A percentile compares a stretch with the other conserved stretches of the same genome.
Conservation (phyloP, 1,284 basidiomycete species). For the Ustilago nuda region DNA sequence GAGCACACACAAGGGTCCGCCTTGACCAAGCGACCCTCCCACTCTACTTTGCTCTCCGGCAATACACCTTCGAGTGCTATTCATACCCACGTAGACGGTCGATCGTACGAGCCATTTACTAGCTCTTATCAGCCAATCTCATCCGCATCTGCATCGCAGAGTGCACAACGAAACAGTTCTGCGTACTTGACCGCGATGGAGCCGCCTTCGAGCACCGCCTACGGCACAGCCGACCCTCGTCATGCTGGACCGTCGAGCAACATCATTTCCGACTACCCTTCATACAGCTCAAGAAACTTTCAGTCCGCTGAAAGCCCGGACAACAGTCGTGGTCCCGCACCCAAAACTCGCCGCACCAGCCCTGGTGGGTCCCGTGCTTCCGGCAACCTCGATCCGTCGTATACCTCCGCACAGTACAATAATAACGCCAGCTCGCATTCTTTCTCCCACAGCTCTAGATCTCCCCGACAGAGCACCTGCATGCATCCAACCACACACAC, state of each 20-base stretch:
- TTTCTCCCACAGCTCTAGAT: slow-evolving; percentile 6
- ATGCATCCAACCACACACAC: neutral
- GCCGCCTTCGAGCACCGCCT: slow-evolving; percentile 12
- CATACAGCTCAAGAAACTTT: slow-evolving; percentile 6
- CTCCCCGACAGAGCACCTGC: neutral
- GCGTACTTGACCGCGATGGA: slow-evolving; percentile 18
- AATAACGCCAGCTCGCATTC: slow-evolving; percentile 6
- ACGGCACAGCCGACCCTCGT: slow-evolving; percentile 10
- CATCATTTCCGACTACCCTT: neutral
- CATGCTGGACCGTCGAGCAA: slow-evolving; percentile 17
- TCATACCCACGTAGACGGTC: slow-evolving; percentile 1
- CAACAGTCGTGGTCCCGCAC: slow-evolving; percentile 29
- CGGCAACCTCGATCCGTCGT: slow-evolving; percentile 19
- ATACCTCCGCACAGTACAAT: slow-evolving; percentile 1
- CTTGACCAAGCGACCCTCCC: slow-evolving; percentile 19
- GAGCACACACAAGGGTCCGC: slow-evolving; percentile 6
- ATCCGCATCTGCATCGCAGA: neutral
- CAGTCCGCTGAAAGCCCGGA: slow-evolving; percentile 36
- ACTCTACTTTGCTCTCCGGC: neutral
- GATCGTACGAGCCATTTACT: neutral
- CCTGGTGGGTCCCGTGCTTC: slow-evolving; percentile 50
- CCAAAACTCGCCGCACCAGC: slow-evolving; percentile 46
- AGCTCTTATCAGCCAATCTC: slow-evolving; percentile 11
- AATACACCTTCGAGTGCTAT: slow-evolving; percentile 1
- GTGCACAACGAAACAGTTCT: neutral